Conservation (phyloP, 768 basidiomycete genomes). For the Boletus speciosus region DNA sequence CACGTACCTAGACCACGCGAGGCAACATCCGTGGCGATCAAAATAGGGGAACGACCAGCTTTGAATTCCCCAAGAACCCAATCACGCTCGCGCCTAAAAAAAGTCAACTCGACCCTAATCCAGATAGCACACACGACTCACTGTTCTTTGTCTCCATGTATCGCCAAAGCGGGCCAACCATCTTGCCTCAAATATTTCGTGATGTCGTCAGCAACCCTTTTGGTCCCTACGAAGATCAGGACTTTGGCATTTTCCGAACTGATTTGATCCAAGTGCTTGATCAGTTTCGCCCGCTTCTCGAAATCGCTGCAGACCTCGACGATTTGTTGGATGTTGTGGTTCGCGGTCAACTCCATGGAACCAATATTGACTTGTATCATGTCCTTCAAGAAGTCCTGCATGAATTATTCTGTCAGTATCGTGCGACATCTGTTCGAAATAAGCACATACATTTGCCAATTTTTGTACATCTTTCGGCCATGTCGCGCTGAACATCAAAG, state of each 20-base stretch:
- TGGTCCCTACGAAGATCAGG: conserved; percentile 96
- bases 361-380: conserved; percentile 99
- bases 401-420: conserved; percentile 2
- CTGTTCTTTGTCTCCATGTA: conserved; percentile 99
- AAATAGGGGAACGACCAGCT: conserved; percentile 92
- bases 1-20: conserved; percentile 99
- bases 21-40: conserved; percentile 98
- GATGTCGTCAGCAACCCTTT: conserved; percentile 96
- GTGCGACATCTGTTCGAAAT: not conserved
- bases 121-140: conserved; percentile 39
- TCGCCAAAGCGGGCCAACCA: conserved; percentile 99
- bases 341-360: conserved; percentile 96
- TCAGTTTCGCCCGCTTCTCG: conserved; percentile 93
- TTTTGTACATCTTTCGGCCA: conserved; percentile 99
- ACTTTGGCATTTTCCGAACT: conserved; percentile 97
- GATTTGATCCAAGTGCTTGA: conserved; percentile 96
- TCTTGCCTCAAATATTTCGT: conserved; percentile 97
- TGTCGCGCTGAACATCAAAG: conserved; percentile 98
- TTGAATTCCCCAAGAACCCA: conserved; percentile 99
- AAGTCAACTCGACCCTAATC: not conserved
- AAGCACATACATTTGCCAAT: conserved; percentile 69
- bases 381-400: conserved; percentile 89
- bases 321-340: conserved; percentile 95
- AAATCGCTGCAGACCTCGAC: conserved; percentile 97
- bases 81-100: conserved; percentile 86